Evolutionary conservation across 2,329 filamentous ascomycete species (phyloP), one percentile per base, ranked within the genome.

Genomic region (Aciculosporium take): DNA sequence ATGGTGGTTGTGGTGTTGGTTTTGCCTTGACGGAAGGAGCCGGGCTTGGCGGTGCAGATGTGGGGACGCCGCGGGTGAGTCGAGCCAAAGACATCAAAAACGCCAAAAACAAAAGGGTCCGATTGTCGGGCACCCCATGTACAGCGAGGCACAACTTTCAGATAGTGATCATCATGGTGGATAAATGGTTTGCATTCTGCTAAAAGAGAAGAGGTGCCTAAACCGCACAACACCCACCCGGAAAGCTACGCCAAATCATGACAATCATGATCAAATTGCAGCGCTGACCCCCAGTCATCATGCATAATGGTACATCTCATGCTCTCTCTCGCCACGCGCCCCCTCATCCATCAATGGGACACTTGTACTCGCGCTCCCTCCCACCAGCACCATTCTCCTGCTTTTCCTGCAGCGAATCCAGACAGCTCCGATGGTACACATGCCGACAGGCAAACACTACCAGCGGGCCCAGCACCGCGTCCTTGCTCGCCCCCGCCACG

Each of bases 391-490:
- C 67, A 48, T 60, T 62, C 49, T 68, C 69, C 42, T 67, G 65
- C 46, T 71, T 66, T 27, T 68, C 69, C 50, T 76, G 74, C 49
- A 81, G 58, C 45, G 74, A 70, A 54, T 89, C 83, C 30, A 84
- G 63, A 54, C 80, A 87, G 21, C 63, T 66, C 55, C 77, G 69
- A 61, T 84, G 80, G 51, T 81, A 83, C 15, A 82, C 74, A 57
- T 84, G 80, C 42, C 79, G 68, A 56, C 80, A 84, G 18, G 79
- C 79, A 51, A 84, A 62, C 37, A 84, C 71, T 8, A 84, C 75
- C 40, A 84, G 56, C 33, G 76, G 69, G 7, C 77, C 81, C 15
- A 81, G 66, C n/a, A 71, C 62, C 37, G 70, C 71, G 46, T 72
- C 59, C 46, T 54, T 58, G 33, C 47, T 46, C 12, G 42, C 44